These are phyloP conservation scores for Syzygium oleosum DNA, from an alignment of 345 rosid species.

Conservation along the genomic window DNA sequence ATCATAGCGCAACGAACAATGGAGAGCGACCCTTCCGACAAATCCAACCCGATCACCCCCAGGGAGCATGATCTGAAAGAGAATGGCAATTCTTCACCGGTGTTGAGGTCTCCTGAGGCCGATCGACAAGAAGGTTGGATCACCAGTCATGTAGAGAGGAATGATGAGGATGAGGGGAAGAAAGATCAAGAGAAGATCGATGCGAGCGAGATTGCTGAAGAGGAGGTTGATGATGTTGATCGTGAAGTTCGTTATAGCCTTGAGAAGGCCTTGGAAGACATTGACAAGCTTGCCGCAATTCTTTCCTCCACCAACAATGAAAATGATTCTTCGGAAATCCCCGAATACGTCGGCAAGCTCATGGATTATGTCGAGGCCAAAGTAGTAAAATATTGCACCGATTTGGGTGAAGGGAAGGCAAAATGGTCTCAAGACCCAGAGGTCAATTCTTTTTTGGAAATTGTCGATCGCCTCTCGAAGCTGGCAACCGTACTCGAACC, in stretches of 20 bases:
- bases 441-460: constrained; percentile 36
- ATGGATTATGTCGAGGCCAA: constrained; percentile 54
- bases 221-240: neutral
- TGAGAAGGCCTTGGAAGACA: constrained; percentile 41
- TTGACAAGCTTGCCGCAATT: constrained; percentile 31
- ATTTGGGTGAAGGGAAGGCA: constrained; percentile 27
- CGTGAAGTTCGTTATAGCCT: constrained; percentile 9
- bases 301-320: constrained; percentile 11
- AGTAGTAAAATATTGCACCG: constrained; percentile 17
- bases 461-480: constrained; percentile 44
- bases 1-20: neutral
- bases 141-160: neutral
- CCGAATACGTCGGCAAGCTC: constrained; percentile 41
- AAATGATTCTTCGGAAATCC: constrained; percentile 22
- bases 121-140: neutral
- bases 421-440: constrained; percentile 26
- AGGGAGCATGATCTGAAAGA: neutral
- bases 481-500: constrained; percentile 21
- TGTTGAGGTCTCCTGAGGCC: neutral
- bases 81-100: neutral
- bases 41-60: neutral
- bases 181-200: neutral
- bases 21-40: constrained; percentile 3
- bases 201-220: neutral
- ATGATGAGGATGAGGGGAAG: neutral